Percentiles rank a stretch among this genome's conserved stretches.
Evolutionary conservation across 2,329 filamentous ascomycete genomes (phyloP).

Genomic region (Colletotrichum sp.): DNA sequence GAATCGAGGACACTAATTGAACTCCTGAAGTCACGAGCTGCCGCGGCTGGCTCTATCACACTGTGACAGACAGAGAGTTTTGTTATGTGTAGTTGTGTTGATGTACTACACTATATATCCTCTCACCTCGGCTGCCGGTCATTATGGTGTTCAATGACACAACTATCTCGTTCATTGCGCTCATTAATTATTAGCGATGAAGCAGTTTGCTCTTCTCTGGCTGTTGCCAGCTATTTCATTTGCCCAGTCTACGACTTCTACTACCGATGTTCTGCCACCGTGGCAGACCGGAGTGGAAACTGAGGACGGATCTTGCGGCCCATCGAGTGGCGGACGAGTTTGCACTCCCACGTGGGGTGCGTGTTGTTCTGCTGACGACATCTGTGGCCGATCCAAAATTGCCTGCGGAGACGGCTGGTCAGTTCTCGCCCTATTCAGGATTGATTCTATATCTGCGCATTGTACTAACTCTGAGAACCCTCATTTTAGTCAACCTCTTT

Average conservation of each 20-base stretch:
- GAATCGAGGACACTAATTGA: background rate
- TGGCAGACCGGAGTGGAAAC: conserved; percentile 1
- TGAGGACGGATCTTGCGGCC: background rate
- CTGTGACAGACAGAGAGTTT: background rate
- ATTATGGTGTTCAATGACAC: background rate
- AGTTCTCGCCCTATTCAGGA: background rate
- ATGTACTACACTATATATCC: background rate
- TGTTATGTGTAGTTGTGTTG: background rate
- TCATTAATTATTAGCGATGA: background rate
- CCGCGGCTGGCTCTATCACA: background rate
- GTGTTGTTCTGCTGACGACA: background rate
- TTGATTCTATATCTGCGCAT: background rate
- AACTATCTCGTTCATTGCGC: background rate
- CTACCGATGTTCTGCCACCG: background rate
- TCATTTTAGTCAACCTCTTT: background rate
- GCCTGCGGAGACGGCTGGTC: conserved; percentile 3
- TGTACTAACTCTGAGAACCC: background rate
- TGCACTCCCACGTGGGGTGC: conserved; percentile 5
- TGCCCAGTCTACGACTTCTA: background rate
- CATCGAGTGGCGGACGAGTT: background rate
- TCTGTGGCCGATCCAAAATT: background rate
- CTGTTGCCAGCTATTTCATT: background rate
- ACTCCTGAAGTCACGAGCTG: background rate
- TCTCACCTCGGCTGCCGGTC: fast-evolving
- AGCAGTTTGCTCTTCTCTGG: background rate